Percentiles rank a stretch among this genome's conserved stretches.
Evolutionary conservation across 2,329 filamentous ascomycete genomes (phyloP).

Genomic region (Apiospora arundinis): DNA sequence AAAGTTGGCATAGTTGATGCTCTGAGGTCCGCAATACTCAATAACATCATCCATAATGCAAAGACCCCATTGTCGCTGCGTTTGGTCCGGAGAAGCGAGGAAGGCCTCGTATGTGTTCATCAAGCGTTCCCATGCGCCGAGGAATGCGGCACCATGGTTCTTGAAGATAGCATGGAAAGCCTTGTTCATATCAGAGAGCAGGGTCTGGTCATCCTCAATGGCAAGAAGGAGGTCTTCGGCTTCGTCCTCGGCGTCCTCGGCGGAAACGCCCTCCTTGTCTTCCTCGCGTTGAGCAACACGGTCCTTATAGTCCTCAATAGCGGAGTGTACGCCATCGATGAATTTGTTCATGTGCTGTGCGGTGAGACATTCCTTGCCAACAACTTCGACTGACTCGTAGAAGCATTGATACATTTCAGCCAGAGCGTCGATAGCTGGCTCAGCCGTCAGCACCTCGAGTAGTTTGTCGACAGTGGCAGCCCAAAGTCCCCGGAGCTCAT

Average conservation of each 20-base stretch:
- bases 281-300: conserved; percentile 85
- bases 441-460: conserved; percentile 89
- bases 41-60: conserved; percentile 99
- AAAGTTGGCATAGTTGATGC: conserved; percentile 83
- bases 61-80: conserved; percentile 96
- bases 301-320: conserved; percentile 90
- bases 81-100: conserved; percentile 80
- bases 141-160: conserved; percentile 85
- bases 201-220: conserved; percentile 95
- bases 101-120: conserved; percentile 87
- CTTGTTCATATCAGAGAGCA: conserved; percentile 99
- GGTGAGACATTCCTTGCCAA: conserved; percentile 83
- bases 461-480: conserved; percentile 85
- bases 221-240: conserved; percentile 86
- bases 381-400: conserved; percentile 95
- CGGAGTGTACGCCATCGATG: conserved; percentile 83
- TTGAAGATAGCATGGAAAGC: conserved; percentile 99
- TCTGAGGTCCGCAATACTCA: conserved; percentile 92
- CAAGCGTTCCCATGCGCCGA: conserved; percentile 86
- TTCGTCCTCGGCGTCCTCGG: conserved; percentile 89
- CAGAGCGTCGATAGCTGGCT: conserved; percentile 93
- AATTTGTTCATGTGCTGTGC: conserved; percentile 83
- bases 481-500: conserved; percentile 85
- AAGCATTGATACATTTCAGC: conserved; percentile 99
- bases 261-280: conserved; percentile 74